Base-by-base conservation (phyloP, 495 filamentous ascomycete species). In the Evernia prunastri region DNA sequence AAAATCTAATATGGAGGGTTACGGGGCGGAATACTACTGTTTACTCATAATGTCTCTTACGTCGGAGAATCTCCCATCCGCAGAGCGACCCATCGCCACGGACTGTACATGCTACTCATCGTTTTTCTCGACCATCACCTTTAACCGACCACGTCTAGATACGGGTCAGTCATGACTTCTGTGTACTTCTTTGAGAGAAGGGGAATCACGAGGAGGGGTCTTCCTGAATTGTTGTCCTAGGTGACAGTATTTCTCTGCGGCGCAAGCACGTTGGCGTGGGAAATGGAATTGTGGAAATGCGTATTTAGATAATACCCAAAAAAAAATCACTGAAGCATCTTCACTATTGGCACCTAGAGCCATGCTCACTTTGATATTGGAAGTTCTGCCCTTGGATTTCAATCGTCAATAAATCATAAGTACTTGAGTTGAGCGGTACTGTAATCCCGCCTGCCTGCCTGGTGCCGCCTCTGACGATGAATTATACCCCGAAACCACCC, bases 1-100 rank as follows among this genome's bases (percentile, higher is more conserved):
- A 49, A 59, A 31, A 51, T 63, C 58, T 54, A 53, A 63, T 59
- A 3, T 12, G 33, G 29, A 42, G 59, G 35, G 29, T 13, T 37
- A 17, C 39, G 53, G 53, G 37, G 59, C 23, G 61, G 51, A 60
- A 66, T 45, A 39, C 37, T 62, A 64, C 29, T 56, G 42, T 62
- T 59, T 65, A 68, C 36, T 62, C 13, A 43, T 68, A 68, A 68
- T 68, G 66, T 68, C 66, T 68, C 51, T 61, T 65, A 68, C 62
- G 66, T 62, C 36, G 56, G 53, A 47, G 56, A 56, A 49, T 29
- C 15, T 0, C 20, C 7, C 27, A 20, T 57, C 40, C 20, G 56
- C n/a, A 59, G 43, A 54, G 37, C 54, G 42, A 64, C 13, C 18
- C 40, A 47, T 54, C 49, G 42, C 53, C 35, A 43, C 62, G 56